Evolutionary conservation across 192 early-diverging fungal species (phyloP), one percentile per base, ranked within the genome.

Genomic region (Coemansia sp.): DNA sequence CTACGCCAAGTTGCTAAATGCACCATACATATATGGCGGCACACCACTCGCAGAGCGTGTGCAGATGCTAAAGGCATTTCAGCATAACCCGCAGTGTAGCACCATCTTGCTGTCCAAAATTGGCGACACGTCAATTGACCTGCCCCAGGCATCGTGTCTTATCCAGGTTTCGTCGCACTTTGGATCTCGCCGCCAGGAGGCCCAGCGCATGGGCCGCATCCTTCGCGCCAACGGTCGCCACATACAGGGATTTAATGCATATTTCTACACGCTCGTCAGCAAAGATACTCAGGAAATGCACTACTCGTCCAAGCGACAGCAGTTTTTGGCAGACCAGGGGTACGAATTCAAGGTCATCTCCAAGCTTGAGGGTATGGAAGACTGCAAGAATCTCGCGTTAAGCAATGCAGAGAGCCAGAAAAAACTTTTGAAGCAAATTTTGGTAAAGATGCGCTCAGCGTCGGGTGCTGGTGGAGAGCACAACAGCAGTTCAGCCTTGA

Each of bases 261-360:
- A 89, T 72, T 99, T 99, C 56, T 98, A 99, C 60, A 91, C 95
- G 12, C 73, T 99, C 10, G 95, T 99, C 11, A 91, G 88, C 21
- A 85, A 86, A 43, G 95, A 99, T 80, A 99, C 97, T 0, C 89
- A 97, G 72, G 97, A 99, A 71, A 95, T 98, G 88, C 95, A 86
- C 67, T 99, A 96, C 58, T 94, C 95, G 5, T 85, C 92, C 29
- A 98, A 98, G 73, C 85, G 97, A 11, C 97, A 98, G 71, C 97
- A 98, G 73, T 99, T 99, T 76, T 72, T 99, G 62, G 91, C 97
- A 43, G 95, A 99, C 74, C 97, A 99, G 70, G 97, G 97, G 0
- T 98, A 99, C 77, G 86, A 92, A 10, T 98, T 96, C 82, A 97
- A 97, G 77, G 90, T 96, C 31, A 98, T 99, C 58, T 96, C 94